A percentile compares a stretch with the other conserved stretches of the same genome.
phyloP scores from a whole-genome alignment of 345 rosid genomes.

The Crucihimalaya himalaica region DNA sequence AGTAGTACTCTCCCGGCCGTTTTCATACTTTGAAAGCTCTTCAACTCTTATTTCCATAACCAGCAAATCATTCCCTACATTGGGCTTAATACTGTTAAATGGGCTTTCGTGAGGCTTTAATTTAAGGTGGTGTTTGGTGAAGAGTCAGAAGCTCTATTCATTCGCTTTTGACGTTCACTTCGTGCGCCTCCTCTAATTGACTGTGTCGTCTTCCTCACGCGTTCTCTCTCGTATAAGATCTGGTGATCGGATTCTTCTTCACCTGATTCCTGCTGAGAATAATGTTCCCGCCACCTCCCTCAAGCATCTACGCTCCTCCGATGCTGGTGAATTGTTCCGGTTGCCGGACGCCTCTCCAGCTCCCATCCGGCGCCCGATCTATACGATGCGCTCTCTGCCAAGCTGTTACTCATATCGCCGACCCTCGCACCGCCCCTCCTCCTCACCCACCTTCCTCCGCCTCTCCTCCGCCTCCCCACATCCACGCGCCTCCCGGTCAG shows the following conservation, averaged over 20 bases:
- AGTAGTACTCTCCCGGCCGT: too few relatives aligned
- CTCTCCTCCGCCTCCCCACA: slow-evolving; percentile 46
- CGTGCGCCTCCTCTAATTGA: neutral
- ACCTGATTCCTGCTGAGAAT: slow-evolving; percentile 4
- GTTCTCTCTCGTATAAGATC: neutral
- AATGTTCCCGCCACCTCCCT: slow-evolving; percentile 48
- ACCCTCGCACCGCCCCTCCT: slow-evolving; percentile 58
- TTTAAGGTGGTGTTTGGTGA: slow-evolving; percentile 4
- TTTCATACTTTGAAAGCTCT: neutral
- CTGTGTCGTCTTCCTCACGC: slow-evolving; percentile 38
- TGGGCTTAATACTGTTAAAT: neutral
- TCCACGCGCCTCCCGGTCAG: slow-evolving; percentile 58
- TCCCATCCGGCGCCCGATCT: slow-evolving; percentile 75
- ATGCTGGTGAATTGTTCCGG: slow-evolving; percentile 77
- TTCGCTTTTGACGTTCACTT: neutral
- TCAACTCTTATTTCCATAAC: neutral
- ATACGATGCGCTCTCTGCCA: slow-evolving; percentile 82
- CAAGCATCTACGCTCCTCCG: slow-evolving; percentile 39
- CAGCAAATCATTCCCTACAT: neutral
- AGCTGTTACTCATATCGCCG: slow-evolving; percentile 71
- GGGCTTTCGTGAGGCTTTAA: neutral
- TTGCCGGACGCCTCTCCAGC: slow-evolving; percentile 78
- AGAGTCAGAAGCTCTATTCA: neutral
- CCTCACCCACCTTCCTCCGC: slow-evolving; percentile 28
- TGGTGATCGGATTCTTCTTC: slow-evolving; percentile 19